phyloP scores from a whole-genome alignment of 2,329 filamentous ascomycete genomes.

The Rhynchosporium agropyri region DNA sequence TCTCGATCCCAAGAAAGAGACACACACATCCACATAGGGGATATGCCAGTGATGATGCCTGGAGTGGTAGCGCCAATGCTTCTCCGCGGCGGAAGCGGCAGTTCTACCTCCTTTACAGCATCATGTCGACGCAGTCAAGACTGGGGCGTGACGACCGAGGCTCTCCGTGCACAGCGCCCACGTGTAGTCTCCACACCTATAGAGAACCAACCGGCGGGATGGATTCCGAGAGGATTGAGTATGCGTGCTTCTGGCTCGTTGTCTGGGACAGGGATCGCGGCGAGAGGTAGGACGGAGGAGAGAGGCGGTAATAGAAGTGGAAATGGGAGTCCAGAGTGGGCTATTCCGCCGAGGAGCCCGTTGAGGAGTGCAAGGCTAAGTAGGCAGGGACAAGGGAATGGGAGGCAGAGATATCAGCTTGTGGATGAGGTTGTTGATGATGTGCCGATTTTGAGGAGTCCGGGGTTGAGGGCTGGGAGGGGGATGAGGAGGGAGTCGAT shows the following conservation, averaged over 20 bases:
- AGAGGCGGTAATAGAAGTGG: not conserved
- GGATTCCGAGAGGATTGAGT: constrained; percentile 10
- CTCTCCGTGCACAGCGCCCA: constrained; percentile 8
- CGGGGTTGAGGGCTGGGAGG: constrained; percentile 12
- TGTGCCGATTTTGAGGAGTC: constrained; percentile 24
- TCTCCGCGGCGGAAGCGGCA: constrained; percentile 14
- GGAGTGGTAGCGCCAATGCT: constrained; percentile 12
- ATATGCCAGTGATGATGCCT: not conserved
- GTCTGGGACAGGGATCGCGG: not conserved
- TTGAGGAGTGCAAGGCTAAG: not conserved
- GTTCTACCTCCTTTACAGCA: constrained; percentile 7
- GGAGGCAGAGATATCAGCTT: constrained; percentile 20
- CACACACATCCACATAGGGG: constrained; percentile 14
- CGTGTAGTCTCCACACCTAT: not conserved
- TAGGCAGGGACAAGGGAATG: not conserved
- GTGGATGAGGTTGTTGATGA: constrained; percentile 25
- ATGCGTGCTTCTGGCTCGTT: not conserved
- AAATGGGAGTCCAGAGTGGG: constrained; percentile 13
- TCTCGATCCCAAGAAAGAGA: constrained; percentile 1
- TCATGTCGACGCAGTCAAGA: constrained; percentile 4
- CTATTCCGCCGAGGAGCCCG: constrained; percentile 16
- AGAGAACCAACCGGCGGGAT: constrained; percentile 3
- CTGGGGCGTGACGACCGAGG: constrained; percentile 17
- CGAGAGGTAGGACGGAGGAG: not conserved
- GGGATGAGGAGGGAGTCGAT: not conserved